These are phyloP conservation scores for Fusarium subtropicale DNA, from an alignment of 2,329 filamentous ascomycete species.

Conservation along the genomic window DNA sequence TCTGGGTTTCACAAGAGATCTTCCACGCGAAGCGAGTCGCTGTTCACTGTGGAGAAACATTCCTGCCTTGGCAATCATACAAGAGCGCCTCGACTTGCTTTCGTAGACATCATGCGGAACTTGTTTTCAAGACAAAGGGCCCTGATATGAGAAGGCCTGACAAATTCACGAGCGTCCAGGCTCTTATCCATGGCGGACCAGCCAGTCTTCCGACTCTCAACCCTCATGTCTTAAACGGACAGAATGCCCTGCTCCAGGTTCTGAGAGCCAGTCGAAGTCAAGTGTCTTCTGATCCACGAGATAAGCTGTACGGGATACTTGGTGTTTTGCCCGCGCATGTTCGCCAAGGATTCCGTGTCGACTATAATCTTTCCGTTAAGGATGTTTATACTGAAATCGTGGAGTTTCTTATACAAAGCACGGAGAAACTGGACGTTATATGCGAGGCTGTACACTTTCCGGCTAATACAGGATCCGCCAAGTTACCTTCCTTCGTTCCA, in stretches of 20 bases:
- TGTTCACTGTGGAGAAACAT: slow-evolving; percentile 19
- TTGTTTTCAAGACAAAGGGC: slow-evolving; percentile 7
- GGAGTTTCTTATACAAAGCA: slow-evolving; percentile 30
- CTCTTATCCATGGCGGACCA: slow-evolving; percentile 17
- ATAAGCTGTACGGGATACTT: slow-evolving; percentile 24
- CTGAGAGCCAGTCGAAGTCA: slow-evolving; percentile 19
- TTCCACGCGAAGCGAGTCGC: slow-evolving; percentile 18
- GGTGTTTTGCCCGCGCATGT: slow-evolving; percentile 12
- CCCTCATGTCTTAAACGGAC: background rate
- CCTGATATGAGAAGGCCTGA: slow-evolving; percentile 1
- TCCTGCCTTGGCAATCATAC: slow-evolving; percentile 18
- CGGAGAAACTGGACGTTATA: slow-evolving; percentile 16
- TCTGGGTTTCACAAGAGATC: slow-evolving; percentile 29
- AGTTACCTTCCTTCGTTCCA: slow-evolving; percentile 25
- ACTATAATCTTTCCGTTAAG: slow-evolving; percentile 26
- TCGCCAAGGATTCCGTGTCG: background rate
- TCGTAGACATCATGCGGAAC: background rate
- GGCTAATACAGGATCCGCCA: slow-evolving; percentile 3
- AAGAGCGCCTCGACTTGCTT: background rate
- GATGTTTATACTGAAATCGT: slow-evolving; percentile 30
- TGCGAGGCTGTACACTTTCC: slow-evolving; percentile 30
- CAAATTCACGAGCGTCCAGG: slow-evolving; percentile 21
- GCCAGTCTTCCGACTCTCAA: slow-evolving; percentile 9
- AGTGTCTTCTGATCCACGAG: slow-evolving; percentile 20
- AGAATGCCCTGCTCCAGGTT: slow-evolving; percentile 17